Base-by-base conservation (phyloP, 1,284 basidiomycete genomes). In the Meira miltonrushii region DNA sequence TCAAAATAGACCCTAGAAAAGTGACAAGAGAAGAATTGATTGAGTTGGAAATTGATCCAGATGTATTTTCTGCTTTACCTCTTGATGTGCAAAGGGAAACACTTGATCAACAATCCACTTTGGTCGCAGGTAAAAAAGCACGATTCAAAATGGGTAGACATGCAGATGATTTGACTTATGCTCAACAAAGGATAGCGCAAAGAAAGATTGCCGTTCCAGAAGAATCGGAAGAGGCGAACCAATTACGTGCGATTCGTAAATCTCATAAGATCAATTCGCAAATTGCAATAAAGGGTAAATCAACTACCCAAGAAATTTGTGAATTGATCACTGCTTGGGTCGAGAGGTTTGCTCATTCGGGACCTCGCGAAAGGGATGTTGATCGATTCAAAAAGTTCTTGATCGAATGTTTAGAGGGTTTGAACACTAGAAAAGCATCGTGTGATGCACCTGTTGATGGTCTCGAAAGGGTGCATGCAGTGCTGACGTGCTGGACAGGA, bases 1-100 rank as follows among this genome's bases (percentile, higher is more conserved):
- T 43, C 3, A 21, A 15, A n/a, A 21, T 48, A 49, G 62, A 72
- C 8, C 70, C 67, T 17, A 55, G 40, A 49, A 55, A 50, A 50
- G 62, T 68, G 41, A 53, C 52, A 7, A 21, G 19, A 33, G 55
- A 56, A 19, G 58, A 57, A 10, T 58, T 71, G 15, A 28, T 39
- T 33, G 61, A 46, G 11, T 23, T 71, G 1, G 72, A 63, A 12
- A 71, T 75, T 47, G 73, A 75, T 47, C 40, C 62, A 7, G 72
- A 68, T 21, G 66, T 75, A n/a, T 77, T 72, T 38, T 57, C 43
- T 2, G 65, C 64, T 7, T 56, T 77, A 21, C 73, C 74, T 1
- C 44, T 60, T 10, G 61, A 62, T 17, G 25, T 75, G 43, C 71
- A 74, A 59, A 54, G 61, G 0, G 74, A 77, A 41, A 66, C 38